A percentile compares a stretch with the other conserved stretches of the same genome.
phyloP scores from a whole-genome alignment of 208 protist genomes.

The Leishmania guyanensis region DNA sequence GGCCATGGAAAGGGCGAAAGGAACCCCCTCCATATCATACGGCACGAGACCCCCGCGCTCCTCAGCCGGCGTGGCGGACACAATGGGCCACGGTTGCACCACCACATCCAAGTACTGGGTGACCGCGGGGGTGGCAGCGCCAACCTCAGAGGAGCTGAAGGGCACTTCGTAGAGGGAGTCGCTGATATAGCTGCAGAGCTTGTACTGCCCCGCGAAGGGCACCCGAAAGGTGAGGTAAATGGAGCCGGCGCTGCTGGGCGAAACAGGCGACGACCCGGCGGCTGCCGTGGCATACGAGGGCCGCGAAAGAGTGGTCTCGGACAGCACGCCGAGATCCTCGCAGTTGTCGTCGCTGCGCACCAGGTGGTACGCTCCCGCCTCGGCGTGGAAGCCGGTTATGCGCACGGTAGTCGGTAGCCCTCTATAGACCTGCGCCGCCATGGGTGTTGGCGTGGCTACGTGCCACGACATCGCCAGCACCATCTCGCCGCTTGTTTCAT shows the following conservation, averaged over 20 bases:
- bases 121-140: slow-evolving; percentile 7
- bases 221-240: slow-evolving; percentile 40
- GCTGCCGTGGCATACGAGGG: not conserved
- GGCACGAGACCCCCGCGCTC: slow-evolving; percentile 25
- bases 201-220: slow-evolving; percentile 43
- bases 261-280: not conserved
- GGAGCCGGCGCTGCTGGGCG: not conserved
- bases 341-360: slow-evolving; percentile 28
- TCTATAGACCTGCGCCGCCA: slow-evolving; percentile 19
- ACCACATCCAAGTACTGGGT: slow-evolving; percentile 12
- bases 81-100: slow-evolving; percentile 16
- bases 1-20: slow-evolving; percentile 17
- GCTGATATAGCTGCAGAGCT: slow-evolving; percentile 49
- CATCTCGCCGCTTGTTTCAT: slow-evolving; percentile 43
- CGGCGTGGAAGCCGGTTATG: slow-evolving; percentile 31
- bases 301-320: slow-evolving; percentile 15
- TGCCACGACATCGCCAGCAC: slow-evolving; percentile 44
- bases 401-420: slow-evolving; percentile 20
- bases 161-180: slow-evolving; percentile 50
- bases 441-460: slow-evolving; percentile 17
- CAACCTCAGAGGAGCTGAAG: slow-evolving; percentile 25
- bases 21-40: slow-evolving; percentile 9
- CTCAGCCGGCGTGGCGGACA: slow-evolving; percentile 1
- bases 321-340: slow-evolving; percentile 23
- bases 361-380: slow-evolving; percentile 19